Percentiles rank a stretch among this genome's conserved stretches.
Evolutionary conservation across 2,329 filamentous ascomycete species (phyloP).

Genomic region (Diaporthe amygdali): DNA sequence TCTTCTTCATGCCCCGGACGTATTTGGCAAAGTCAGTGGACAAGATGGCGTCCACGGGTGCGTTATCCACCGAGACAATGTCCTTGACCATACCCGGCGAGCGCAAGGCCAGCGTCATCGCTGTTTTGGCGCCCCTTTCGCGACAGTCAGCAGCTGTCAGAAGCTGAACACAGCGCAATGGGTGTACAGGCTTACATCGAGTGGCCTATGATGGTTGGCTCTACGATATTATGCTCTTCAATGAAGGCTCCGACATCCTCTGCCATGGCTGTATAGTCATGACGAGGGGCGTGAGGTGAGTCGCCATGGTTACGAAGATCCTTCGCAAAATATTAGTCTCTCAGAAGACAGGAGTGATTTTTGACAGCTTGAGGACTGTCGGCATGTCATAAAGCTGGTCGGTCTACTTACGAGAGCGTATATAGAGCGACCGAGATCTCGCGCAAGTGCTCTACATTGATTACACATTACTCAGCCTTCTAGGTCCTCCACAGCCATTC

Average conservation of each 20-base stretch:
- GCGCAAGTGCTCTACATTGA: constrained; percentile 72
- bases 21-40: constrained; percentile 79
- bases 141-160: not conserved
- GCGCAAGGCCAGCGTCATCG: constrained; percentile 83
- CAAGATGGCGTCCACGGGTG: constrained; percentile 81
- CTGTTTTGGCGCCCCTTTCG: constrained; percentile 85
- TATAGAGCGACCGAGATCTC: constrained; percentile 79
- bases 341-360: too few relatives aligned
- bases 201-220: constrained; percentile 85
- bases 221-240: constrained; percentile 67
- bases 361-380: not conserved
- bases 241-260: constrained; percentile 85
- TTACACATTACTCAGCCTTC: constrained; percentile 11
- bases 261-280: constrained; percentile 85
- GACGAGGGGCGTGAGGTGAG: constrained; percentile 75
- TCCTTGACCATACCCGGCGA: constrained; percentile 70
- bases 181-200: constrained; percentile 71
- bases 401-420: constrained; percentile 73
- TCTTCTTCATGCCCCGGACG: constrained; percentile 80
- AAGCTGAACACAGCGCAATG: not conserved
- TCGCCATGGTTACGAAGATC: constrained; percentile 94
- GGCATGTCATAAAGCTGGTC: not conserved
- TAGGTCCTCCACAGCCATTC: not conserved
- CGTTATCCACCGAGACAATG: constrained; percentile 89
- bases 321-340: constrained; percentile 44